Conservation (phyloP, 768 basidiomycete genomes). For the Fistulinella prunicolor region DNA sequence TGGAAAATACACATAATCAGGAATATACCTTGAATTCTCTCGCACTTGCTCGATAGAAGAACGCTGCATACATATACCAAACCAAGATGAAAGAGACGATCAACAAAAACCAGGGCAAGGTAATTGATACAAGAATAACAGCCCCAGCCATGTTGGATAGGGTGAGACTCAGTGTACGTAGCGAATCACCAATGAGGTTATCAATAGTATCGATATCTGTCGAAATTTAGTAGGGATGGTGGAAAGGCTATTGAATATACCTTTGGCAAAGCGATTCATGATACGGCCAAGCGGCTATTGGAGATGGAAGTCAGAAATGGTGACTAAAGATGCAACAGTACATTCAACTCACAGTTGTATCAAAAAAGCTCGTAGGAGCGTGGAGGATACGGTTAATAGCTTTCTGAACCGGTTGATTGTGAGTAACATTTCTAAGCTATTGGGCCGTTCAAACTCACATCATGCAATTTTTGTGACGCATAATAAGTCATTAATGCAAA, state of each 20-base stretch:
- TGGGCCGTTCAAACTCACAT: conserved; percentile 32
- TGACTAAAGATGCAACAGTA: not conserved
- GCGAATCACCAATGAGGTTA: conserved; percentile 69
- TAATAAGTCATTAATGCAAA: conserved; percentile 73
- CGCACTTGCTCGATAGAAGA: conserved; percentile 83
- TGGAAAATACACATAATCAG: not conserved
- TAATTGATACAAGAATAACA: conserved; percentile 70
- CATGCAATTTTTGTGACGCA: conserved; percentile 69
- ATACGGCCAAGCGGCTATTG: conserved; percentile 76
- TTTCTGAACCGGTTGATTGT: conserved; percentile 35
- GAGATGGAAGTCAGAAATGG: not conserved
- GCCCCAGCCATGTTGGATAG: conserved; percentile 67
- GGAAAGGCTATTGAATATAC: conserved; percentile 26
- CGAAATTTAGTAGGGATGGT: not conserved
- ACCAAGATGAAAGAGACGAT: conserved; percentile 58
- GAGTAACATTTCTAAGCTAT: not conserved
- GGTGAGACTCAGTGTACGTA: conserved; percentile 71
- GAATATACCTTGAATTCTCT: conserved; percentile 73
- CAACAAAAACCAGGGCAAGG: conserved; percentile 84
- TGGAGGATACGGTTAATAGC: conserved; percentile 71
- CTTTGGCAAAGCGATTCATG: conserved; percentile 88
- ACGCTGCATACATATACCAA: conserved; percentile 67
- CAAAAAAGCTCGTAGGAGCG: conserved; percentile 89
- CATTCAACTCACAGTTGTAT: conserved; percentile 58
- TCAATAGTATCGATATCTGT: conserved; percentile 77